Percentiles rank a stretch among this genome's conserved stretches.
Conservation (phyloP, 2,329 filamentous ascomycete genomes). For the Cordyceps fumosorosea region DNA sequence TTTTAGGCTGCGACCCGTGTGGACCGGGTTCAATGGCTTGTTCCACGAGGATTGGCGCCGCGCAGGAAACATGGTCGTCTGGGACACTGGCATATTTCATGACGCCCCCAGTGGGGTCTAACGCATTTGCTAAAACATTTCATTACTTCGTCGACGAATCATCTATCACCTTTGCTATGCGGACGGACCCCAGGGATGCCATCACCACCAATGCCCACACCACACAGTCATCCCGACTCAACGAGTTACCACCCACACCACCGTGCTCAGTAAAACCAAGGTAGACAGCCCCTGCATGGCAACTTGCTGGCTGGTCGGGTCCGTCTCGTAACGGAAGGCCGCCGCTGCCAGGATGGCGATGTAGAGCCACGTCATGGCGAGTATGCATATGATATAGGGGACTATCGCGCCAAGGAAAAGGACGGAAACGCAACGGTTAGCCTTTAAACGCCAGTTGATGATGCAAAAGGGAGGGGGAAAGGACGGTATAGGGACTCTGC, state of each 20-base stretch:
- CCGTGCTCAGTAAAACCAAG: background rate
- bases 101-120: background rate
- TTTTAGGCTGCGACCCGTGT: slow-evolving; percentile 40
- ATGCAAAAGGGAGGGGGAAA: too few species aligned
- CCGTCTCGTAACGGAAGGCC: background rate
- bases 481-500: too few species aligned
- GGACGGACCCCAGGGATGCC: too few species aligned
- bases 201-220: too few species aligned
- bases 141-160: too few species aligned
- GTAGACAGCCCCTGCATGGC: background rate
- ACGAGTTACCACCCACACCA: too few species aligned
- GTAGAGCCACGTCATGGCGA: background rate
- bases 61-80: slow-evolving; percentile 51
- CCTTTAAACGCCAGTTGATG: too few species aligned
- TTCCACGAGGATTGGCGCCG: slow-evolving; percentile 58
- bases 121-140: background rate
- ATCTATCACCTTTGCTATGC: background rate
- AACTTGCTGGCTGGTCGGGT: too few species aligned
- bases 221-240: too few species aligned
- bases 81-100: slow-evolving; percentile 41
- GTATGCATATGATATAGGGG: background rate
- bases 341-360: background rate
- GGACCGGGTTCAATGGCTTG: slow-evolving; percentile 53
- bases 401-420: background rate
- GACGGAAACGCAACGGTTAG: background rate